phyloP scores from a whole-genome alignment of 257 asterid species.

The Hygrophila difformis region DNA sequence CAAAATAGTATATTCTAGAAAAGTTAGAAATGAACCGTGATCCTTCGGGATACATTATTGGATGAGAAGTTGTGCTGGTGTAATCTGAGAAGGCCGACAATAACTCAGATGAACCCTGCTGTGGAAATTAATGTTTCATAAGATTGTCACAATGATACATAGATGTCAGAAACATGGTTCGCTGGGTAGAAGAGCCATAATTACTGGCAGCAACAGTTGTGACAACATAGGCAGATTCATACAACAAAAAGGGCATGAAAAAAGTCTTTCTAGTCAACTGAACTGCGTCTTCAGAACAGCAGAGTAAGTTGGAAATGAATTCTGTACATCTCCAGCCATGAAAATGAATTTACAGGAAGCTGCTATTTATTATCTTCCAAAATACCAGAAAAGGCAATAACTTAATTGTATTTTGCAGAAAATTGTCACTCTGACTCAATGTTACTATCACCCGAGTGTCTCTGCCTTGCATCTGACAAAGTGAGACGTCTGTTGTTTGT shows the following conservation, averaged over 20 bases:
- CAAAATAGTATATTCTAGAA: slow-evolving; percentile 6
- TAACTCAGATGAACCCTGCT: slow-evolving; percentile 18
- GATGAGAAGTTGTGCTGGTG: slow-evolving; percentile 13
- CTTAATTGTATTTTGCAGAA: slow-evolving; percentile 29
- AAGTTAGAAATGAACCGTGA: slow-evolving; percentile 15
- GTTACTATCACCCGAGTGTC: slow-evolving; percentile 64
- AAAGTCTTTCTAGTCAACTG: slow-evolving; percentile 48
- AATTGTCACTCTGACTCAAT: slow-evolving; percentile 61
- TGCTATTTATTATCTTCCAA: slow-evolving; percentile 41
- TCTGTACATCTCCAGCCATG: slow-evolving; percentile 62
- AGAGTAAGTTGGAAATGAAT: slow-evolving; percentile 37
- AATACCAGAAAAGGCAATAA: slow-evolving; percentile 32
- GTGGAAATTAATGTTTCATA: slow-evolving; percentile 14
- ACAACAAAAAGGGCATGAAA: slow-evolving; percentile 54
- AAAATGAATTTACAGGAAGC: slow-evolving; percentile 65
- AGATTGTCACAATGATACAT: slow-evolving; percentile 24
- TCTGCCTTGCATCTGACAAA: slow-evolving; percentile 62
- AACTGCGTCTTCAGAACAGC: slow-evolving; percentile 44
- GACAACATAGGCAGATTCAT: slow-evolving; percentile 55
- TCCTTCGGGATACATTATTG: slow-evolving; percentile 11
- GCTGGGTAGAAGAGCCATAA: slow-evolving; percentile 18
- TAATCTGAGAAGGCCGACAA: slow-evolving; percentile 11
- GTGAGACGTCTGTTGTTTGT: slow-evolving; percentile 52
- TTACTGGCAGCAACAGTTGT: slow-evolving; percentile 45
- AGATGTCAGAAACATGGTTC: slow-evolving; percentile 26